Evolutionary conservation across 108 stramenopile species (phyloP), one percentile per base, ranked within the genome.

Genomic region (Discostella pseudostelligera): DNA sequence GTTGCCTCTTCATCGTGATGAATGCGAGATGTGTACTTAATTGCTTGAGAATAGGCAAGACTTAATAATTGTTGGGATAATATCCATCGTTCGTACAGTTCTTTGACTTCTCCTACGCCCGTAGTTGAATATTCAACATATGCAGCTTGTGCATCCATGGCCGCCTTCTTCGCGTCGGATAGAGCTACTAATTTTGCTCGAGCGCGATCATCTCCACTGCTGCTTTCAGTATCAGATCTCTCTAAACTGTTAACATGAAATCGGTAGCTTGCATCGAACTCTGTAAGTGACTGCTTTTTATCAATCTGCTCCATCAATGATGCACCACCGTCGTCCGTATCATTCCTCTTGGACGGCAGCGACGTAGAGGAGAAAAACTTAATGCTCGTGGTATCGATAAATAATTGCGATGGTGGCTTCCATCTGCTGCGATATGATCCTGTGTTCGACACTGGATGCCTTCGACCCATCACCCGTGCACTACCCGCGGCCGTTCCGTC

Each of bases 21-120:
- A 11, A 76, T 64, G 14, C 74, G 54, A 29, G 79, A 69, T 10
- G 65, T 55, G 44, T 80, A 80, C 53, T 76, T 80, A 51, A 80
- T 80, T 2, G 74, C 70, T 56, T 76, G 69, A 17, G 67, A 62
- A 40, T 69, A 74, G 4, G 74, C 68, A 50, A 32, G 51, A 3
- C 70, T 26, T 26, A 80, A 58, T 22, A 49, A n/a, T 22, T 22
- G 20, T 60, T 76, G 62, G 17, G 56, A 24, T 62, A 61, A 19
- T 11, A 42, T 29, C 70, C 69, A 72, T 39, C 69, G 22, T 8
- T 64, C 44, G 35, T 49, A 26, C 10, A 80, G 73, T 20, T 74
- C 61, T 20, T 39, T 14, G 12, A 64, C 17, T n/a, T 22, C 39
- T 25, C 7, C 43, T 3, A 0, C 12, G 8, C 67, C 20, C 24